These are phyloP conservation scores for Trametes coccinea DNA, from an alignment of 768 basidiomycete species.

Conservation along the genomic window DNA sequence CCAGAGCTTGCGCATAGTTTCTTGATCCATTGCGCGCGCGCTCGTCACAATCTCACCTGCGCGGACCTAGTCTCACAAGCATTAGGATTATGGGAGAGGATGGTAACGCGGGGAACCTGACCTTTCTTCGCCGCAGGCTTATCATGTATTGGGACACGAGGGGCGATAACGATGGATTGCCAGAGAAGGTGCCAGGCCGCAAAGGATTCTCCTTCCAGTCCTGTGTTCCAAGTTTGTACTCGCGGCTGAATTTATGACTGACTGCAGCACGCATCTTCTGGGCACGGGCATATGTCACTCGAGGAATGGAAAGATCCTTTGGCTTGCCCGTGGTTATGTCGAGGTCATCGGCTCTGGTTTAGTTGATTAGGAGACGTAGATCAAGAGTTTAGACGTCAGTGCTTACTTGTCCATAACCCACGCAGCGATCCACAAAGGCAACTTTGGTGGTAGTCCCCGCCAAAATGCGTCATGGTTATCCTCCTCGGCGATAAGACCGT, in stretches of 20 bases:
- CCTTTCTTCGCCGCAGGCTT: conserved; percentile 27
- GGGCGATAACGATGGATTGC: conserved; percentile 29
- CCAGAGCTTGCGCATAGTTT: conserved; percentile 21
- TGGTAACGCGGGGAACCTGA: background rate
- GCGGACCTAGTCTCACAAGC: conserved; percentile 11
- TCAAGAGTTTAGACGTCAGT: background rate
- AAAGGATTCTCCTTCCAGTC: conserved; percentile 19
- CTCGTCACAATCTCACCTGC: conserved; percentile 27
- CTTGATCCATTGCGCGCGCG: conserved; percentile 28
- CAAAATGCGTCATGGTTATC: background rate
- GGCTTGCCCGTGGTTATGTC: conserved; percentile 18
- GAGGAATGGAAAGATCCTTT: conserved; percentile 19
- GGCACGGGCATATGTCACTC: conserved; percentile 31
- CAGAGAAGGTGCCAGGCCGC: conserved; percentile 6
- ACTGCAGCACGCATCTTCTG: conserved; percentile 30
- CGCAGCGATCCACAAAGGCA: conserved; percentile 17
- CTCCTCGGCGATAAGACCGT: background rate
- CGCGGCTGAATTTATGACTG: conserved; percentile 25
- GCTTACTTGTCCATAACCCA: conserved; percentile 25
- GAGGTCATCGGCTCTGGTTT: conserved; percentile 19
- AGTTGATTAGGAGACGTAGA: background rate
- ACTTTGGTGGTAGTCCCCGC: conserved; percentile 9
- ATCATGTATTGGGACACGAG: conserved; percentile 29
- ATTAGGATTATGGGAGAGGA: background rate
- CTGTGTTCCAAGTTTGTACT: conserved; percentile 14